Conservation (phyloP, 129 eudicot species). For the Calendula officinalis region DNA sequence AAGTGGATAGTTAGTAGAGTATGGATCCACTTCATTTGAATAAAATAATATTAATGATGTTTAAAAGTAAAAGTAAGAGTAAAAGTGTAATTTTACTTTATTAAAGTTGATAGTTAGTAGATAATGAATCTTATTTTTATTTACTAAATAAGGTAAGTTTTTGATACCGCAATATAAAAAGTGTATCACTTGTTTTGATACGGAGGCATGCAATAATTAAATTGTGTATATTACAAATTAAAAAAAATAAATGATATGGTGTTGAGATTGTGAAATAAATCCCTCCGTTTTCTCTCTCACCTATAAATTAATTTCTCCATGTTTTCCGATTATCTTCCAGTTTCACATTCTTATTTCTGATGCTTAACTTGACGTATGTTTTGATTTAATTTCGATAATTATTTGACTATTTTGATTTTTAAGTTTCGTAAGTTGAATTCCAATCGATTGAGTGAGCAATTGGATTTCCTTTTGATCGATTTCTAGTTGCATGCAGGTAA, state of each 20-base stretch:
- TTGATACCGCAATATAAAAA: no score
- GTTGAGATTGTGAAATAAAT: neutral
- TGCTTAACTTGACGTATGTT: neutral
- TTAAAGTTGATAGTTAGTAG: no score
- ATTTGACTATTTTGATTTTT: neutral
- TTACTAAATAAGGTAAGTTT: no score
- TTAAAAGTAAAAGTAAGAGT: no score
- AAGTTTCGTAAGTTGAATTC: conserved; percentile 1
- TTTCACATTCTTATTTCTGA: conserved; percentile 10
- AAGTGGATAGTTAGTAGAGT: no score
- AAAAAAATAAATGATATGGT: neutral
- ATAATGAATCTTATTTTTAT: no score
- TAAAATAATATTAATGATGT: no score
- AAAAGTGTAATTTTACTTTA: no score
- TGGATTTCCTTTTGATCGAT: conserved; percentile 14
- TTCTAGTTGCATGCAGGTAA: conserved; percentile 31
- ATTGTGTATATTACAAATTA: no score
- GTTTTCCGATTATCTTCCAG: conserved; percentile 27
- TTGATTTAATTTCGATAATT: neutral
- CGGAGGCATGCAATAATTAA: no score
- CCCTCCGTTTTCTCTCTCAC: neutral
- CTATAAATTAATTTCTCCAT: neutral
- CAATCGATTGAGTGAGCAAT: conserved; percentile 23
- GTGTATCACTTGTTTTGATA: no score
- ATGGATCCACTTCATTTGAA: no score